Conservation (phyloP, 1,284 basidiomycete species). For the Sphaerobolus stellatus region DNA sequence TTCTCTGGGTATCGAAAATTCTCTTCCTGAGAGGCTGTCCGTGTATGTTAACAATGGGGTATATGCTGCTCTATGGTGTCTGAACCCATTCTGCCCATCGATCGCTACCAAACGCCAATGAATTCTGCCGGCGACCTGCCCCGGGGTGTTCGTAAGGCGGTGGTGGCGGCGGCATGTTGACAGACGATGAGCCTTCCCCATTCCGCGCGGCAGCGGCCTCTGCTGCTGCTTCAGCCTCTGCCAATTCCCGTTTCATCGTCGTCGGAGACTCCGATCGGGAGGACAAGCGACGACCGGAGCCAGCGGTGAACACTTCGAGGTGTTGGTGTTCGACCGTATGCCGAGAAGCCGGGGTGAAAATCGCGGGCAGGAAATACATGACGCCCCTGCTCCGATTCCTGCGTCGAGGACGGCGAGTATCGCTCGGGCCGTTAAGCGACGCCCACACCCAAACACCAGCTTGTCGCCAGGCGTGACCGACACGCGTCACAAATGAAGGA, state of each 20-base stretch:
- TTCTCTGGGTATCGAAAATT: no score
- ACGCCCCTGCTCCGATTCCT: constrained; percentile 52
- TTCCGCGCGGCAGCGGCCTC: constrained; percentile 4
- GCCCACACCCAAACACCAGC: constrained; percentile 54
- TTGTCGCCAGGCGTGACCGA: constrained; percentile 48
- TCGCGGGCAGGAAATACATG: constrained; percentile 80
- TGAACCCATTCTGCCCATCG: neutral
- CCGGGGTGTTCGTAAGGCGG: constrained; percentile 9
- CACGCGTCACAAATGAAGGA: constrained; percentile 35
- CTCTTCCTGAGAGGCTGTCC: no score
- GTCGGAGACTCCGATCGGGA: constrained; percentile 22
- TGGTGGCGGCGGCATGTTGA: constrained; percentile 12
- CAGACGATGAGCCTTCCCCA: constrained; percentile 1
- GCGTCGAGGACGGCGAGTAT: constrained; percentile 38
- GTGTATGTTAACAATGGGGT: no score
- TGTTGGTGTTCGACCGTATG: constrained; percentile 1
- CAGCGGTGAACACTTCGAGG: constrained; percentile 4
- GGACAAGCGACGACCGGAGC: constrained; percentile 31
- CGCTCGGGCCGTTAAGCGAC: constrained; percentile 37
- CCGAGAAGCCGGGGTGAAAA: constrained; percentile 51
- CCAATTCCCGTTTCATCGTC: constrained; percentile 9
- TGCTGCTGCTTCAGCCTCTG: constrained; percentile 12
- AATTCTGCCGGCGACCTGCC: neutral
- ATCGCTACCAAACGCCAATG: neutral
- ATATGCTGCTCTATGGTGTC: neutral